Evolutionary conservation across 1,139 yeast species (phyloP), one percentile per base, ranked within the genome.

Genomic region (Sugiyamaella japonica): DNA sequence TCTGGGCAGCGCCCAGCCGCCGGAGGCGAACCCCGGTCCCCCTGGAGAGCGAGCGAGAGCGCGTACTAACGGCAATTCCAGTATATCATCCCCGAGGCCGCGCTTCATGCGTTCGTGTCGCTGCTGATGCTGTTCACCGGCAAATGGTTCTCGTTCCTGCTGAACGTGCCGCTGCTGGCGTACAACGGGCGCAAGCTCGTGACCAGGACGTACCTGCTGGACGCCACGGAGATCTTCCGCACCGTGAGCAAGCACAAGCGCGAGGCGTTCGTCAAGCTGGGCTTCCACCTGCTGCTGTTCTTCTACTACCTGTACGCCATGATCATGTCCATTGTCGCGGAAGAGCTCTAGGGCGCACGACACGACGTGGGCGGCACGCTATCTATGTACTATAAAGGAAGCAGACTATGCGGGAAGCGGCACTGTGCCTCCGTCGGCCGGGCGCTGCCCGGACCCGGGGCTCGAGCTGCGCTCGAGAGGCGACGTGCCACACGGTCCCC

Each of bases 191-290:
- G 85, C 75, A 88, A 88, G 73, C 76, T 80, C 66, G 76, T 80
- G 66, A 69, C 81, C 68, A 82, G 82, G 67, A 87, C 87, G 72
- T 89, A 88, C 70, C 76, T 86, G 63, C 82, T 89, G 71, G 97
- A 90, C 72, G 97, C 97, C 56, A 90, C 97, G 50, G 96, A 89
- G 73, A 90, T 90, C 66, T 90, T 90, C 76, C 85, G 97, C 77
- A 90, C 96, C 50, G 82, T 90, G 67, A 81, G 87, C 63, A 85
- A 84, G 69, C 93, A 89, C 75, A 89, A 90, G 81, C 85, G 85
- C 70, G 97, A 89, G 74, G 82, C 90, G 49, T 89, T 89, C 68
- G 74, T 87, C 70, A 90, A 89, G 73, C 80, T 90, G 66, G 96
- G 91, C 17, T 88, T 87, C 81, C 90, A 88, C 72, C 78, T 89